These are phyloP conservation scores for Phytopythium litorale DNA, from an alignment of 352 stramenopile species.

Conservation along the genomic window DNA sequence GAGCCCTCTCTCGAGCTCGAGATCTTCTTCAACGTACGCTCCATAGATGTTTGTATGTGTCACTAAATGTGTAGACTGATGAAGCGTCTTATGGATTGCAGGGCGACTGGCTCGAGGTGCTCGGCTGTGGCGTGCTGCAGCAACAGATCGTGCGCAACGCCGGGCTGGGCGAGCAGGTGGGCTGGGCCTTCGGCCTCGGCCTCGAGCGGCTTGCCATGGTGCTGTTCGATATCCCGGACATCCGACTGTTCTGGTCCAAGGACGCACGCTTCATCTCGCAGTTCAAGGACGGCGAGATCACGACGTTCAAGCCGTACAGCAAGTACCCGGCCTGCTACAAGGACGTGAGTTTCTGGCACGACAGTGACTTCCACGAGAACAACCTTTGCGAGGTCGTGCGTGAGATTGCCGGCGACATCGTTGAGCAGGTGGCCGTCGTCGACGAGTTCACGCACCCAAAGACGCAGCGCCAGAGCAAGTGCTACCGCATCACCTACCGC, in stretches of 20 bases:
- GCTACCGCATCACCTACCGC: conserved; percentile 98
- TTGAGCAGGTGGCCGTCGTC: conserved; percentile 93
- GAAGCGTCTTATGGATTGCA: conserved; percentile 5
- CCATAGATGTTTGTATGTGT: not conserved
- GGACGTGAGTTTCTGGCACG: conserved; percentile 98
- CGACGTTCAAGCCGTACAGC: conserved; percentile 97
- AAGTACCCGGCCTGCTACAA: conserved; percentile 99
- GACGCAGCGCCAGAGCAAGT: conserved; percentile 93
- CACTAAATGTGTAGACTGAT: not conserved
- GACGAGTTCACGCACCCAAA: conserved; percentile 98
- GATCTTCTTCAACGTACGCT: conserved; percentile 93
- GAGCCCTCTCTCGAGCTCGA: conserved; percentile 98
- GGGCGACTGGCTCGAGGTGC: conserved; percentile 98
- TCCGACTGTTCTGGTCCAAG: conserved; percentile 98
- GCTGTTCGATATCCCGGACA: conserved; percentile 99
- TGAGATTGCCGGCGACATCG: conserved; percentile 95
- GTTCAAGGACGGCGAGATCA: conserved; percentile 91
- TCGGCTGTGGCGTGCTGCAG: conserved; percentile 97
- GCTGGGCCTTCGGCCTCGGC: conserved; percentile 98
- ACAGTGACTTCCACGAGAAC: conserved; percentile 91
- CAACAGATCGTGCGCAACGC: conserved; percentile 92
- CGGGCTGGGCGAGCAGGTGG: conserved; percentile 81
- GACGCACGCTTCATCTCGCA: conserved; percentile 94
- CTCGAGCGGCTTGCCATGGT: conserved; percentile 99
- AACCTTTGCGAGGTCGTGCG: conserved; percentile 97